These are phyloP conservation scores for Salix dunnii DNA, from an alignment of 345 rosid species.

Conservation along the genomic window DNA sequence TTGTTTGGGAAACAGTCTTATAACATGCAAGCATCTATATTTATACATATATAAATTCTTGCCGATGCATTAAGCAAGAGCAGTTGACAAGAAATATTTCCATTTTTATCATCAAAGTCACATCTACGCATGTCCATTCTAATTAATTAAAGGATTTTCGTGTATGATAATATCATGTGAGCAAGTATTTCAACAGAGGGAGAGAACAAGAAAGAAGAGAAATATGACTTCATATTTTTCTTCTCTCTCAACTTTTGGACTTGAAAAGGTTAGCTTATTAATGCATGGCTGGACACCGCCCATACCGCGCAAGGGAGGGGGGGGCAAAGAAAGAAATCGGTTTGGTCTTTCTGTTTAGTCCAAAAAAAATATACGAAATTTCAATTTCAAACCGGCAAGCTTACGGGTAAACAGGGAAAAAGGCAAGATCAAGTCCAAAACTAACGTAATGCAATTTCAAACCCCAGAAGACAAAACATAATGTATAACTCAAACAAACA, in stretches of 20 bases:
- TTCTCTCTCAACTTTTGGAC: slow-evolving; percentile 13
- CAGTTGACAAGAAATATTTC: slow-evolving; percentile 25
- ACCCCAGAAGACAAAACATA: neutral
- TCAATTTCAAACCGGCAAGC: slow-evolving; percentile 33
- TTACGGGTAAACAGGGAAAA: slow-evolving; percentile 33
- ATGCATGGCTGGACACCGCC: slow-evolving; percentile 29
- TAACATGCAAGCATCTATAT: neutral
- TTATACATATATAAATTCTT: neutral
- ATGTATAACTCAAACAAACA: neutral
- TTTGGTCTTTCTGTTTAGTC: slow-evolving; percentile 16
- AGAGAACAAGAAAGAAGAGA: neutral
- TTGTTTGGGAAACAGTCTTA: neutral
- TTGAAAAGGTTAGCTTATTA: slow-evolving; percentile 8
- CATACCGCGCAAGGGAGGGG: slow-evolving; percentile 14
- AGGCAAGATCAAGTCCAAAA: slow-evolving; percentile 21
- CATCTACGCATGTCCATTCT: slow-evolving; percentile 25
- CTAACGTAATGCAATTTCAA: slow-evolving; percentile 19
- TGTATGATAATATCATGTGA: too few species aligned
- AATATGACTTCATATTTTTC: neutral
- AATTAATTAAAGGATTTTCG: neutral
- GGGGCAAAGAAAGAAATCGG: neutral
- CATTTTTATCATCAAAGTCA: slow-evolving; percentile 25
- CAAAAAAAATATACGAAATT: slow-evolving; percentile 21
- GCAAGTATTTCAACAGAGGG: neutral
- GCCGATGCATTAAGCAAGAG: slow-evolving; percentile 24